Evolutionary conservation across 2,329 filamentous ascomycete species (phyloP).

Genomic region (Cladosporium colombiae): DNA sequence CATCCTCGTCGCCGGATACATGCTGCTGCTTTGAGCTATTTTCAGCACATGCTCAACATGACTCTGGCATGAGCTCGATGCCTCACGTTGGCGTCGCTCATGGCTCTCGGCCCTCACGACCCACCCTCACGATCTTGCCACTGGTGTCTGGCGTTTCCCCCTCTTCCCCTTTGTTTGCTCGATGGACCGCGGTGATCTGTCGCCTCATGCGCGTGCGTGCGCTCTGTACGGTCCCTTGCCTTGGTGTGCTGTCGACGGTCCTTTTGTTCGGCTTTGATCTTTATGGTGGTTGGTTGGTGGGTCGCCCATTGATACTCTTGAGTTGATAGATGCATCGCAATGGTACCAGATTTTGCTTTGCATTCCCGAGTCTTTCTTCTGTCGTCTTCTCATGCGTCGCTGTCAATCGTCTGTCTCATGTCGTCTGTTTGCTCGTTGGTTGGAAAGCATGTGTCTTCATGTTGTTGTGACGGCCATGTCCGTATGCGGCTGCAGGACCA

Average conservation of each 20-base stretch:
- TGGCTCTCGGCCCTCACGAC: background rate
- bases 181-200: background rate
- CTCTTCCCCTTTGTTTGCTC: background rate
- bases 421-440: too few relatives aligned
- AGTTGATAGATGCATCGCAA: constrained; percentile 1
- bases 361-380: background rate
- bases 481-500: background rate
- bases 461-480: background rate
- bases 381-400: background rate
- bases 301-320: background rate
- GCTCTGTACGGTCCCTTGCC: constrained; percentile 6
- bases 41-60: background rate
- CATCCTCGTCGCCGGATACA: constrained; percentile 4
- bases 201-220: background rate
- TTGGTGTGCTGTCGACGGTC: background rate
- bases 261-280: background rate
- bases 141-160: background rate
- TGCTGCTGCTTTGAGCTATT: constrained; percentile 3
- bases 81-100: background rate
- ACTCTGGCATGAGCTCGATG: background rate
- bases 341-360: background rate
- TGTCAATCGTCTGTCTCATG: background rate
- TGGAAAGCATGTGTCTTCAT: background rate
- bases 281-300: background rate
- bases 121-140: background rate